Conservation (phyloP, 768 basidiomycete species). For the Dendrothele bispora region DNA sequence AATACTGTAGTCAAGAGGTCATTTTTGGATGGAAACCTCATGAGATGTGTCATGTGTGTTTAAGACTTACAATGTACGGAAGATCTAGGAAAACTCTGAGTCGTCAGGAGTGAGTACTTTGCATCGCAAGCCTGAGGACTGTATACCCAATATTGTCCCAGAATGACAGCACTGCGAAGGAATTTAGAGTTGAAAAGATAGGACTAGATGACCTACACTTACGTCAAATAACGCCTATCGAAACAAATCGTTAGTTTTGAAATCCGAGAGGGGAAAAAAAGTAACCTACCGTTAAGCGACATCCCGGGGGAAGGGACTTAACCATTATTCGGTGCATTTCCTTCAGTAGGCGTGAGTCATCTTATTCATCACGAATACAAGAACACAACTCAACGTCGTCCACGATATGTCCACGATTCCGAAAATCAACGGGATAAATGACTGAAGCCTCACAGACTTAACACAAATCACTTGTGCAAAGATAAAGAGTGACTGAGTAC, state of each 20-base stretch:
- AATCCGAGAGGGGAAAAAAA: neutral
- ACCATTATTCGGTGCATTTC: slow-evolving; percentile 54
- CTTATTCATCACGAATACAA: neutral
- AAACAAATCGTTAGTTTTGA: neutral
- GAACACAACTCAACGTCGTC: slow-evolving; percentile 54
- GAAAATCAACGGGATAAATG: slow-evolving; percentile 89
- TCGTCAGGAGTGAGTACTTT: neutral
- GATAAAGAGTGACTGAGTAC: slow-evolving; percentile 30
- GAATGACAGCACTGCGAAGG: slow-evolving; percentile 50
- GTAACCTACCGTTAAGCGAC: slow-evolving; percentile 47
- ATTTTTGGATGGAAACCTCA: neutral
- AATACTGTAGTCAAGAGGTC: slow-evolving; percentile 43
- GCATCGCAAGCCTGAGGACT: neutral
- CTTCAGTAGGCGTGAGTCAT: slow-evolving; percentile 21
- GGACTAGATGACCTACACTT: slow-evolving; percentile 14
- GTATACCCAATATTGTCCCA: slow-evolving; percentile 50
- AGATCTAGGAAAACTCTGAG: slow-evolving; percentile 33
- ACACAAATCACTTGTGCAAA: neutral
- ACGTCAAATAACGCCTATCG: slow-evolving; percentile 55
- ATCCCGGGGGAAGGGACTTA: slow-evolving; percentile 44
- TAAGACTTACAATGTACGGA: slow-evolving; percentile 43
- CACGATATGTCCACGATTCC: slow-evolving; percentile 72
- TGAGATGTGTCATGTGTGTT: neutral
- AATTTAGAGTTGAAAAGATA: neutral
- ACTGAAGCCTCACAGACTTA: slow-evolving; percentile 35